Evolutionary conservation across 345 rosid species (phyloP), one percentile per base, ranked within the genome.

Genomic region (Salix exigua): DNA sequence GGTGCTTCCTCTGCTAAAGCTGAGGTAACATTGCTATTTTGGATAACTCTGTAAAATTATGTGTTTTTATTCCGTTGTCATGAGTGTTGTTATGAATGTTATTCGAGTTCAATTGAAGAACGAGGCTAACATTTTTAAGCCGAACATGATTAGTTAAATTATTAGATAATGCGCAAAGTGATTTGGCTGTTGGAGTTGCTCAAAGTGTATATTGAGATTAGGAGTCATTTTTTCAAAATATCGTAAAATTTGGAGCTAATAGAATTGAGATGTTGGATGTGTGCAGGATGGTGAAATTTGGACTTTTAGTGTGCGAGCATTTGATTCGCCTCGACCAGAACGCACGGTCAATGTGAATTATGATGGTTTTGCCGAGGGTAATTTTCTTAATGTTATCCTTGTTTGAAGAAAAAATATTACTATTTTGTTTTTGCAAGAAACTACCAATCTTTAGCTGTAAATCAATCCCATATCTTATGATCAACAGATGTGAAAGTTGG

Each of bases 311-410:
- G 99, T 93, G 33, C 90, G 99, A 84, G 89, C 99, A 23, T 93
- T 89, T 68, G 98, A 86, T 79, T 65, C 88, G 0, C 79, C 90
- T 66, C 90, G 89, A 5, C 98, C 99, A 1, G 89, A 93, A 71
- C 90, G 89, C 11, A 92, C 98, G 50, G 89, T 93, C 72, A 90
- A 84, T 86, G 98, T 96, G 42, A 96, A 90, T 70, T 96, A 96
- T 78, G 99, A 93, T 68, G 99, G 99, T 72, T 96, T 96, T 78
- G 95, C 98, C 5, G 99, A 96, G 91, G 99, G 99, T 93, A 82
- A 65, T 55, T 48, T 33, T 23, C 13, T 11, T 58, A 8, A 48
- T 18, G 30, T n/a, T 25, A 42, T 40, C 12, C 4, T 26, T 58
- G 12, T 17, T 51, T 67, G 28, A 14, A 11, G 35, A 35, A 18